Base-by-base conservation (phyloP, 1,139 yeast species). In the Hansenula lynferdii region DNA sequence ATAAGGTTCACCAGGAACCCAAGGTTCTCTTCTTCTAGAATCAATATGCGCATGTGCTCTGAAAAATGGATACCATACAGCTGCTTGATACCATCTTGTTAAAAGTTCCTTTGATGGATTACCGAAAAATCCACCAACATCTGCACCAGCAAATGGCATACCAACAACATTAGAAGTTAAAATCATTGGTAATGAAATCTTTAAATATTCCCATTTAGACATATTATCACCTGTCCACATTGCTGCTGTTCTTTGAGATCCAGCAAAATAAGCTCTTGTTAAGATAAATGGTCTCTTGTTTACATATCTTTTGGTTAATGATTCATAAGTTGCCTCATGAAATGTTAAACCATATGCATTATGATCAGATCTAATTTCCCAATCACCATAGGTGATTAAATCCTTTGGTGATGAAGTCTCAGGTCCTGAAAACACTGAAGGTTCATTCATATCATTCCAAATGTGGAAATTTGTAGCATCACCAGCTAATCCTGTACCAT, bases 391-490 rank as follows among this genome's bases (percentile, higher is more conserved):
- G 51, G 90, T 97, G 21, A 90, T 51, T 31, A 75, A 65, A 59
- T 89, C 95, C 53, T 83, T 84, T 31, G 94, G 95, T 31, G 92
- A 78, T 1, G 95, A 67, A 1, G 96, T 87, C 59, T 92, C 99
- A 2, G 97, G 96, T 0, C 97, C 98, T 51, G 82, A 77, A 58
- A 92, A 94, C 4, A 92, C 84, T 0, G 97, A 86, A 0, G 97
- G 97, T 61, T 92, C 99, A 61, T 85, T 87, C 99, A 92, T 92
- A 60, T 94, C 98, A 60, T 92, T 94, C 99, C 99, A 92, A 23
- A 94, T 66, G 53, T 83, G 84, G 39, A 89, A 59, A 54, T 92
- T 92, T 7, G 56, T 50, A 8, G 69, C 60, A 20, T 78, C 67
- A 26, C 70, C 65, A 0, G 81, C 79, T 42, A 84, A 75, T 5